These are phyloP conservation scores for Pyrenophora tritici-repentis DNA, from an alignment of 2,329 filamentous ascomycete genomes.

Conservation along the genomic window DNA sequence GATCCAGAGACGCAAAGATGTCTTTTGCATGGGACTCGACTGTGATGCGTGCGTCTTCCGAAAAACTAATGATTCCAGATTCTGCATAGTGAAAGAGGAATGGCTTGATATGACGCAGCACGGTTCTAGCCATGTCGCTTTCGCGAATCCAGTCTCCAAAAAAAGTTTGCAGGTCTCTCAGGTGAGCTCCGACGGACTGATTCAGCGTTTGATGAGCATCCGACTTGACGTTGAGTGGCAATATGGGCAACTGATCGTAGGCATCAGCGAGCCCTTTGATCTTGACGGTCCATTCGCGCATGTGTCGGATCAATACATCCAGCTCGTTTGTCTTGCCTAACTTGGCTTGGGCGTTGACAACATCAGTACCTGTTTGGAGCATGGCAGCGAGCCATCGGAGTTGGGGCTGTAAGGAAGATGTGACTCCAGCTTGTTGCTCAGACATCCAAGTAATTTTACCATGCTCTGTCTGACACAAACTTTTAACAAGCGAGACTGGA, in stretches of 20 bases:
- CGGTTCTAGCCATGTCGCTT: constrained; percentile 31
- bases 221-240: constrained; percentile 38
- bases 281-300: constrained; percentile 32
- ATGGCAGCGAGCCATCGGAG: constrained; percentile 70
- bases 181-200: constrained; percentile 17
- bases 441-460: constrained; percentile 23
- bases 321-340: constrained; percentile 57
- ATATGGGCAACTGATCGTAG: constrained; percentile 25
- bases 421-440: constrained; percentile 14
- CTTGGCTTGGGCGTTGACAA: constrained; percentile 70
- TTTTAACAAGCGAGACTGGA: constrained; percentile 43
- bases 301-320: constrained; percentile 26
- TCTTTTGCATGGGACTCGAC: constrained; percentile 59
- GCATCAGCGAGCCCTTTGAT: constrained; percentile 22
- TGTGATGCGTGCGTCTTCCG: constrained; percentile 11
- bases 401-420: constrained; percentile 21
- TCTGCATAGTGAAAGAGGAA: constrained; percentile 58
- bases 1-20: constrained; percentile 70
- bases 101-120: constrained; percentile 65
- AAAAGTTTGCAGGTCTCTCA: constrained; percentile 18
- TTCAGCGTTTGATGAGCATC: constrained; percentile 20
- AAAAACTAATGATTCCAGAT: neutral
- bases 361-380: constrained; percentile 64
- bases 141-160: constrained; percentile 28
- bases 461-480: constrained; percentile 30